Conservation (phyloP, 2,329 filamentous ascomycete species). For the Ophiocordyceps camponoti-saundersi region DNA sequence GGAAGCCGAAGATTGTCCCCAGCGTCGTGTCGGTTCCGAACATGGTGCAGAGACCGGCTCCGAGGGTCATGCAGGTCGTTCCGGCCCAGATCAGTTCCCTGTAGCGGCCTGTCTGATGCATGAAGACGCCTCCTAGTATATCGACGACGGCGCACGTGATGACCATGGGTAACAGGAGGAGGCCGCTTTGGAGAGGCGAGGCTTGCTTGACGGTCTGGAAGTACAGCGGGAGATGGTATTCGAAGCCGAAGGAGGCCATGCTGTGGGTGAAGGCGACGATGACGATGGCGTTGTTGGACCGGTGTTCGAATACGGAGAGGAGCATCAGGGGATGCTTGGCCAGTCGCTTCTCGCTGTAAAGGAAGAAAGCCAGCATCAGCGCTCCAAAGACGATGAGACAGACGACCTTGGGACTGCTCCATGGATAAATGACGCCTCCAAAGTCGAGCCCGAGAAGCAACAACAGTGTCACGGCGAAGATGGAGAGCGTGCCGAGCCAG, state of each 20-base stretch:
- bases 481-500: conserved; percentile 36
- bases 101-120: conserved; percentile 50
- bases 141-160: conserved; percentile 49
- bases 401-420: conserved; percentile 58
- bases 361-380: conserved; percentile 45
- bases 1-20: conserved; percentile 40
- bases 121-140: conserved; percentile 35
- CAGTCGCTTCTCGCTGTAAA: conserved; percentile 54
- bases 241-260: conserved; percentile 58
- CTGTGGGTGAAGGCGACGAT: conserved; percentile 55
- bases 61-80: conserved; percentile 41
- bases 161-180: conserved; percentile 57
- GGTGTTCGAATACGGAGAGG: conserved; percentile 47
- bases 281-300: conserved; percentile 50
- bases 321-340: conserved; percentile 70
- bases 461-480: conserved; percentile 71
- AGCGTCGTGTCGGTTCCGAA: conserved; percentile 38
- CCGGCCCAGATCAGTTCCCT: conserved; percentile 41
- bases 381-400: conserved; percentile 63
- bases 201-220: conserved; percentile 61
- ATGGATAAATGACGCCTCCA: conserved; percentile 60
- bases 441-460: conserved; percentile 74
- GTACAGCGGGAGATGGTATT: conserved; percentile 73
- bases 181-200: conserved; percentile 52
- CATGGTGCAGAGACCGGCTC: conserved; percentile 46